Percentiles rank a stretch among this genome's conserved stretches.
Conservation (phyloP, 148 eudicot genomes). For the Amaranthus hypochondriacus region DNA sequence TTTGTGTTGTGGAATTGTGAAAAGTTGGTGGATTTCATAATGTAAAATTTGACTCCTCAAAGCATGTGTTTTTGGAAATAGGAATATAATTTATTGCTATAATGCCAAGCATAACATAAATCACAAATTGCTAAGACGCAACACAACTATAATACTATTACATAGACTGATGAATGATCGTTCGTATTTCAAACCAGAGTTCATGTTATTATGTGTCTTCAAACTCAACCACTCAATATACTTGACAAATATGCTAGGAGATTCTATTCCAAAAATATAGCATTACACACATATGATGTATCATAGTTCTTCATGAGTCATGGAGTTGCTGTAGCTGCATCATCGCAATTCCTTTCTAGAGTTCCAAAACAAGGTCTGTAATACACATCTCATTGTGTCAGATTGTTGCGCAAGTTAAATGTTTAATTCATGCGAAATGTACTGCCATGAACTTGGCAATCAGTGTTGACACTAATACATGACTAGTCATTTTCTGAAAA, state of each 20-base stretch:
- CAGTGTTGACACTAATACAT: not conserved
- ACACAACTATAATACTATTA: not conserved
- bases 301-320: slow-evolving; percentile 17
- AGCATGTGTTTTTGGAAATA: no score
- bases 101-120: slow-evolving; percentile 3
- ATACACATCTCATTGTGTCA: not conserved
- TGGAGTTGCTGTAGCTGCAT: slow-evolving; percentile 13
- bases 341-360: slow-evolving; percentile 33
- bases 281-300: slow-evolving; percentile 17
- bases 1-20: not conserved
- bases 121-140: not conserved
- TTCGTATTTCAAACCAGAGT: slow-evolving; percentile 18
- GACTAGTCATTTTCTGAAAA: not conserved
- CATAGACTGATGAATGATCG: slow-evolving; percentile 4
- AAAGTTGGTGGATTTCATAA: no score
- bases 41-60: no score
- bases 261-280: not conserved
- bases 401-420: not conserved
- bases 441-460: not conserved
- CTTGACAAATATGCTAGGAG: slow-evolving; percentile 11
- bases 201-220: slow-evolving; percentile 29
- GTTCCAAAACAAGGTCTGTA: slow-evolving; percentile 85
- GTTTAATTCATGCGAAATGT: not conserved
- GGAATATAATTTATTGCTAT: not conserved
- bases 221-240: slow-evolving; percentile 21